A percentile compares a stretch with the other conserved stretches of the same genome.
These are phyloP conservation scores for Schrenkiella parvula DNA, from an alignment of 345 rosid species.

Conservation along the genomic window DNA sequence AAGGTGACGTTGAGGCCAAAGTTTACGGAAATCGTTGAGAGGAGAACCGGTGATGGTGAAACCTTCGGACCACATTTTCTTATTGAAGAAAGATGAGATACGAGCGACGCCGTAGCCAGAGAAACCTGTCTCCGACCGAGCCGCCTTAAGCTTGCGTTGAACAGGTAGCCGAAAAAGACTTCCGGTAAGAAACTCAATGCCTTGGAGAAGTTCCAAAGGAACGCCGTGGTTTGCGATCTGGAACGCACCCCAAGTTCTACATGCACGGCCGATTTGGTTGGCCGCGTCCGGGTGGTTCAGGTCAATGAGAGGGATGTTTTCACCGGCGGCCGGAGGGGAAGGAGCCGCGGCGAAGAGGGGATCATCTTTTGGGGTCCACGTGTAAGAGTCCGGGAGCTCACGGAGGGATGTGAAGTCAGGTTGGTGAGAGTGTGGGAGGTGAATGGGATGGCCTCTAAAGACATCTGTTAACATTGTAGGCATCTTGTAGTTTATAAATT, in stretches of 20 bases:
- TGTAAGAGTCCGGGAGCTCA: constrained; percentile 54
- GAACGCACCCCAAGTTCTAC: constrained; percentile 74
- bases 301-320: constrained; percentile 53
- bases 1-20: constrained; percentile 59
- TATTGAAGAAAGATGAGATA: constrained; percentile 60
- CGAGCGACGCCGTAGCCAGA: constrained; percentile 76
- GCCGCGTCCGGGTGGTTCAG: constrained; percentile 42
- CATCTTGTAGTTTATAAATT: constrained; percentile 14
- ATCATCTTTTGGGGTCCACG: constrained; percentile 41
- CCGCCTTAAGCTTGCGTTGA: constrained; percentile 53
- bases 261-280: constrained; percentile 44
- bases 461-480: constrained; percentile 46
- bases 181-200: constrained; percentile 45
- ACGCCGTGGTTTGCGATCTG: constrained; percentile 64
- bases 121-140: constrained; percentile 45
- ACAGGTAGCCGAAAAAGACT: constrained; percentile 64
- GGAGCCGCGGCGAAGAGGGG: constrained; percentile 13
- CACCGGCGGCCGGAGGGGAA: constrained; percentile 13
- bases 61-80: constrained; percentile 94
- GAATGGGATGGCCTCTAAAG: constrained; percentile 49
- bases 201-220: constrained; percentile 38
- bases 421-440: constrained; percentile 40
- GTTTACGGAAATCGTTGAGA: constrained; percentile 52
- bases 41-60: constrained; percentile 76
- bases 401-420: constrained; percentile 55